These are phyloP conservation scores for Apiospora arundinis DNA, from an alignment of 2,329 filamentous ascomycete genomes.

Conservation along the genomic window DNA sequence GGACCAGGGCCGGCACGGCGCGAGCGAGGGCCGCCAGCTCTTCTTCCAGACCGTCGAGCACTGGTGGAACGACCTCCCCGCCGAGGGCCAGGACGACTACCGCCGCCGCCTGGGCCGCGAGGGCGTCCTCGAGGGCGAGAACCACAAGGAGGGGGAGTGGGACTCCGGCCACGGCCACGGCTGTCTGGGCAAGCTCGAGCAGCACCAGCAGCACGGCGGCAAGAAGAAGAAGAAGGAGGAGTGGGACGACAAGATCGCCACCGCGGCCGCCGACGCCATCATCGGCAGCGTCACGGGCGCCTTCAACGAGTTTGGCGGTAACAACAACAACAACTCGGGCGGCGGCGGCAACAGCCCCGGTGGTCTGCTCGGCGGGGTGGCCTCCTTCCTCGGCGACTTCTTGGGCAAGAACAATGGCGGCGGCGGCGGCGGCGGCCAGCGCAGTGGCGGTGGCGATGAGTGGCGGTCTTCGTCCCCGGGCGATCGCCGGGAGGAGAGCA, in stretches of 20 bases:
- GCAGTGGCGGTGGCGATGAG: constrained; percentile 58
- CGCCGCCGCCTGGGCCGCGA: constrained; percentile 77
- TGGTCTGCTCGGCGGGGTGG: constrained; percentile 32
- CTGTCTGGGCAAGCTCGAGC: constrained; percentile 75
- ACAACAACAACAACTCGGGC: constrained; percentile 36
- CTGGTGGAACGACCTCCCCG: constrained; percentile 79
- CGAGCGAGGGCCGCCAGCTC: constrained; percentile 70
- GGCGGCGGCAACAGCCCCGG: constrained; percentile 43
- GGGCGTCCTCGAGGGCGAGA: constrained; percentile 75
- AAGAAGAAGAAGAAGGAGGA: constrained; percentile 58
- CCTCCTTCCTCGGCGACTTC: constrained; percentile 64
- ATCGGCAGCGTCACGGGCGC: constrained; percentile 63
- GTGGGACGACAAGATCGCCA: constrained; percentile 50
- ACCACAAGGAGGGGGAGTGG: constrained; percentile 86
- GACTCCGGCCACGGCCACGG: constrained; percentile 77
- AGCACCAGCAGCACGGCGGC: constrained; percentile 52
- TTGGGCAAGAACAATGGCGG: constrained; percentile 49
- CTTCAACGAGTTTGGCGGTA: constrained; percentile 51
- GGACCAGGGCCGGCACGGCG: constrained; percentile 71
- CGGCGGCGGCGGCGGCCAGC: constrained; percentile 33
- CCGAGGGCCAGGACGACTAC: constrained; percentile 68
- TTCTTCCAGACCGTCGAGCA: constrained; percentile 85
- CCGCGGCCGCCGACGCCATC: constrained; percentile 61
- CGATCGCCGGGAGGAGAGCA: too few relatives aligned
- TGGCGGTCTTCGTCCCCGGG: constrained; percentile 67